Base-by-base conservation (phyloP, 192 early-diverging fungal species). In the Coemansia sp. region DNA sequence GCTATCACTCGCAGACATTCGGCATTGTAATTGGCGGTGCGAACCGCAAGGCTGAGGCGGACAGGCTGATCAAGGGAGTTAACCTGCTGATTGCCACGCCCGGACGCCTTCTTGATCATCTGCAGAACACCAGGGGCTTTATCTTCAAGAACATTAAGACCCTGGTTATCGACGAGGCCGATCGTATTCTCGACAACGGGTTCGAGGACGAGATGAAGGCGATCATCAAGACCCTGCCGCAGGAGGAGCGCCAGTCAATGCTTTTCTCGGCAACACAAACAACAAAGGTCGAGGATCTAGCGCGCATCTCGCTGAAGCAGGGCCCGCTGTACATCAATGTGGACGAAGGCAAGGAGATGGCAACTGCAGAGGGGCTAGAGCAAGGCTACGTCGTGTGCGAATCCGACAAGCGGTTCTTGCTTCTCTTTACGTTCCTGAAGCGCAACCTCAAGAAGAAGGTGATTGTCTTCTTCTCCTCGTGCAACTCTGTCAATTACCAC, bases 161-260 rank as follows among this genome's bases (percentile, higher is more conserved):
- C 17, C 84, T 98, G 67, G 87, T 96, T 33, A 93, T 96, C 69
- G 96, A 97, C 79, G 97, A 99, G 77, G 97, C 97, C 20, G 97
- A 99, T 67, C 93, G 97, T 65, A 98, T 98, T 77, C 81, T 98
- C 73, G 95, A 98, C 79, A 92, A 93, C 74, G 97, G 97, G 52
- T 98, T 99, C 78, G 97, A 99, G 77, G 92, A 95, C 57, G 96
- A 99, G 81, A 98, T 98, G 96, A 92, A 92, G 67, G 91, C 95
- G 67, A 98, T 99, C 63, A 87, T 99, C 74, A 95, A 93, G 76
- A 84, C 95, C 50, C 83, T 99, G 59, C 97, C 97, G 46, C 66
- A 75, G 62, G 81, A 85, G 70, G 92, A 91, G 62, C 95, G 97
- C 62, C 97, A 99, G 75, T 91, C 95, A 32, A 92, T 97, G 95